Base-by-base conservation (phyloP, 2,329 filamentous ascomycete species). In the Colletotrichum sp. region DNA sequence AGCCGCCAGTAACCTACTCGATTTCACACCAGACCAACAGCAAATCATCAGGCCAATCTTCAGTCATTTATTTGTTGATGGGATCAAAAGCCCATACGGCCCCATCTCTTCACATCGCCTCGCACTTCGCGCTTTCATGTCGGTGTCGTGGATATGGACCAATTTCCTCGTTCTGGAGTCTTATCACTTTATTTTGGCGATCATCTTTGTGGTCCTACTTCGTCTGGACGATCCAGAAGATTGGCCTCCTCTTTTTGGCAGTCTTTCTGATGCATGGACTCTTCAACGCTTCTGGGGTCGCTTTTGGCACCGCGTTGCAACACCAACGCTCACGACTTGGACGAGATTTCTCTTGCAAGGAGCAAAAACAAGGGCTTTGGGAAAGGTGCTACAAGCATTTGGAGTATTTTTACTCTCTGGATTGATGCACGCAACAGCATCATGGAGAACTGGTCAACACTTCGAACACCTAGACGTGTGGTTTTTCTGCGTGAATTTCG, bases 401-500 rank as follows among this genome's bases (percentile, higher is more conserved):
- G 60, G 43, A 0, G 63, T 61, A n/a, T 74, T 73, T 15, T 15
- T 48, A 2, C 30, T 84, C 76, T 87, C 84, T 0, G 88, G 88
- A 0, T 83, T 86, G 16, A 89, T 82, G 78, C 90, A 89, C 15
- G 89, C 85, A 3, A 82, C 71, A 15, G 65, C 63, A 18, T 43
- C 65, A 0, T 76, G 74, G 74, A 43, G 36, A 16, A 60, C 36
- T 0, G 52, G 67, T 10, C 30, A 36, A 21, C 26, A 24, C n/a
- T 58, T 43, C 12, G 67, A 7, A 6, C 10, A 28, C 3, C 4
- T 26, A 24, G 52, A 69, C 16, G 3, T 69, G 6, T 60, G n/a
- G 52, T 69, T 69, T 38, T 69, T 60, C 6, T 43, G 4, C 24
- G 8, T 26, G 12, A 69, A 60, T 18, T 69, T 69, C 52, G 8